phyloP scores from a whole-genome alignment of 2,329 filamentous ascomycete species.

The Tricladium varicosporioides region DNA sequence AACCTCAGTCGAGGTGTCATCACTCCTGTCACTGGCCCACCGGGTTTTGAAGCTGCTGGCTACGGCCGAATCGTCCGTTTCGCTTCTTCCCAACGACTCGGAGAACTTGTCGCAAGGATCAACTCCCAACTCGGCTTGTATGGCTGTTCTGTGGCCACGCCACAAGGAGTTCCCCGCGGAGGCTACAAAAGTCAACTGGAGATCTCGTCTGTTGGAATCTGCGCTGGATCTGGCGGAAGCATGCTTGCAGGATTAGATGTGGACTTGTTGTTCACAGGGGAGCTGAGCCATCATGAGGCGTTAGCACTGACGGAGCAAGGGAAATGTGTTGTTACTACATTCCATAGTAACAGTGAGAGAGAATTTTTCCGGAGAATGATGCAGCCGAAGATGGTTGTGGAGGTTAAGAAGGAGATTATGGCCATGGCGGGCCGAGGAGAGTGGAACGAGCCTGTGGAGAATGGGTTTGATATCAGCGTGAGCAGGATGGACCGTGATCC shows the following conservation, averaged over 20 bases:
- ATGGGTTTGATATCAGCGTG: constrained; percentile 54
- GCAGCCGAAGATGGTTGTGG: constrained; percentile 46
- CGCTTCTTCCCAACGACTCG: constrained; percentile 23
- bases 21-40: constrained; percentile 24
- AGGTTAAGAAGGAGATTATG: constrained; percentile 22
- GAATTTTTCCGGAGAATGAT: constrained; percentile 75
- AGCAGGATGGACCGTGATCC: constrained; percentile 85
- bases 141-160: constrained; percentile 30
- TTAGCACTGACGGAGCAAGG: constrained; percentile 82
- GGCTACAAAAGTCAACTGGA: constrained; percentile 24
- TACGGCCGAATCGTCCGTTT: constrained; percentile 35
- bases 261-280: constrained; percentile 85
- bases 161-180: constrained; percentile 24
- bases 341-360: constrained; percentile 92
- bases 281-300: constrained; percentile 91
- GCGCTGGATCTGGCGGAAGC: constrained; percentile 81
- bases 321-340: constrained; percentile 77
- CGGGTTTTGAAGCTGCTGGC: constrained; percentile 30
- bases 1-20: constrained; percentile 25
- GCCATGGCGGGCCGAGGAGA: constrained; percentile 21
- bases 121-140: constrained; percentile 15
- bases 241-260: constrained; percentile 69
- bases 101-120: constrained; percentile 26
- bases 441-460: constrained; percentile 25
- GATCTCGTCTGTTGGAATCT: constrained; percentile 76